Conservation (phyloP, 306 rosid genomes). For the Castanopsis chinensis region DNA sequence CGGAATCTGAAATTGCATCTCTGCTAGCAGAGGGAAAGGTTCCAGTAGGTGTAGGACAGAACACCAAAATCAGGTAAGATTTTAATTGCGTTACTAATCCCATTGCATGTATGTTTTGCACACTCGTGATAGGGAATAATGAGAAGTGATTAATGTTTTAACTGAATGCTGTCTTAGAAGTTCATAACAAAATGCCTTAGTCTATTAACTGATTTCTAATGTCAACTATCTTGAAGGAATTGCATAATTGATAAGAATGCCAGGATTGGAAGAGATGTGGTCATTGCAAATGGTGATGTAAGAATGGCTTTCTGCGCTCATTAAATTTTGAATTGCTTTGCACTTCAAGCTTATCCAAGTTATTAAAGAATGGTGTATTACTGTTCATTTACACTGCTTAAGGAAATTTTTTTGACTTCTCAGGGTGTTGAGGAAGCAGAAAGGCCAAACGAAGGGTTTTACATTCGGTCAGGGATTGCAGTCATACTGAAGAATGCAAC, state of each 20-base stretch:
- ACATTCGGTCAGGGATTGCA: conserved; percentile 73
- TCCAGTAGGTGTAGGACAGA: conserved; percentile 95
- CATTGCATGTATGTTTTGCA: too few species aligned
- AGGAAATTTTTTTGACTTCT: conserved; percentile 21
- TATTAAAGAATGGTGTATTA: neutral
- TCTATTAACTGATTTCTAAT: conserved; percentile 18
- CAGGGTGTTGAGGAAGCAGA: conserved; percentile 95
- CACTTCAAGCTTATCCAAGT: too few species aligned
- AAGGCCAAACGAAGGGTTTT: conserved; percentile 66
- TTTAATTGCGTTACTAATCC: neutral
- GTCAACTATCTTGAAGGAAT: conserved; percentile 43
- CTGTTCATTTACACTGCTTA: conserved; percentile 5
- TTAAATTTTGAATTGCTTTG: neutral
- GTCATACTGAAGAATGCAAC: conserved; percentile 73
- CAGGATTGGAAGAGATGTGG: conserved; percentile 80
- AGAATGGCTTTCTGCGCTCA: conserved; percentile 17
- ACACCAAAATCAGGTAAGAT: conserved; percentile 82
- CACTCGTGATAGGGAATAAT: neutral
- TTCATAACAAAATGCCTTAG: neutral
- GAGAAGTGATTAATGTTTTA: neutral
- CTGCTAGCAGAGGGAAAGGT: conserved; percentile 77
- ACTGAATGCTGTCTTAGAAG: neutral
- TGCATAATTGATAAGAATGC: conserved; percentile 99
- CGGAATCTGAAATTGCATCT: conserved; percentile 84
- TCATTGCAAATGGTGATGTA: conserved; percentile 72